Conservation (phyloP, 2,329 filamentous ascomycete genomes). For the Fusarium irregulare region DNA sequence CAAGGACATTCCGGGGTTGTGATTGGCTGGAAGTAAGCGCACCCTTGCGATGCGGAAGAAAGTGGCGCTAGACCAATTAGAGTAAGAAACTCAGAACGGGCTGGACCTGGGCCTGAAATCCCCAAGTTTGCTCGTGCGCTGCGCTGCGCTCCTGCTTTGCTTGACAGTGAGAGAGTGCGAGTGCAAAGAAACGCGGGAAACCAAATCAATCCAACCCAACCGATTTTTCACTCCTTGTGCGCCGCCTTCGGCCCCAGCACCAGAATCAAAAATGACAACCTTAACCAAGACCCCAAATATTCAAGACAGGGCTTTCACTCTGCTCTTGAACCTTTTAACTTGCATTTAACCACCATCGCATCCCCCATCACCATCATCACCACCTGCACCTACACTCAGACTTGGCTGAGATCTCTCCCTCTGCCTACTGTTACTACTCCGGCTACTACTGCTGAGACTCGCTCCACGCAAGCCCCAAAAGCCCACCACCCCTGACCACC, state of each 20-base stretch:
- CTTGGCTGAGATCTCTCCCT: slow-evolving; percentile 9
- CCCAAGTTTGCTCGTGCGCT: slow-evolving; percentile 16
- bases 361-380: slow-evolving; percentile 44
- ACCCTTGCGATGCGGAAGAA: slow-evolving; percentile 16
- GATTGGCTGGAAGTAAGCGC: slow-evolving; percentile 26
- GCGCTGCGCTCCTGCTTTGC: slow-evolving; percentile 1
- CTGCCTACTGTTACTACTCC: not conserved
- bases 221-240: slow-evolving; percentile 51
- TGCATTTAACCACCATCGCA: slow-evolving; percentile 34
- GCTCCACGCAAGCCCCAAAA: slow-evolving; percentile 48
- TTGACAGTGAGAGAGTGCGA: not conserved
- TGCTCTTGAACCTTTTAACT: slow-evolving; percentile 44
- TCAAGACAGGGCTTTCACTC: slow-evolving; percentile 52
- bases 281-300: slow-evolving; percentile 54
- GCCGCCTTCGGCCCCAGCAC: slow-evolving; percentile 54
- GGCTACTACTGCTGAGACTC: slow-evolving; percentile 31
- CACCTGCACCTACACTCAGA: slow-evolving; percentile 23
- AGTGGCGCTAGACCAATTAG: slow-evolving; percentile 29
- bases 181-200: slow-evolving; percentile 44
- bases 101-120: slow-evolving; percentile 27
- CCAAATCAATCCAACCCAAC: slow-evolving; percentile 48
- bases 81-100: slow-evolving; percentile 26
- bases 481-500: slow-evolving; percentile 48
- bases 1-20: not conserved
- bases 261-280: slow-evolving; percentile 54